Evolutionary conservation across 2,329 filamentous ascomycete species (phyloP).

Genomic region (Ambrosiella xylebori): DNA sequence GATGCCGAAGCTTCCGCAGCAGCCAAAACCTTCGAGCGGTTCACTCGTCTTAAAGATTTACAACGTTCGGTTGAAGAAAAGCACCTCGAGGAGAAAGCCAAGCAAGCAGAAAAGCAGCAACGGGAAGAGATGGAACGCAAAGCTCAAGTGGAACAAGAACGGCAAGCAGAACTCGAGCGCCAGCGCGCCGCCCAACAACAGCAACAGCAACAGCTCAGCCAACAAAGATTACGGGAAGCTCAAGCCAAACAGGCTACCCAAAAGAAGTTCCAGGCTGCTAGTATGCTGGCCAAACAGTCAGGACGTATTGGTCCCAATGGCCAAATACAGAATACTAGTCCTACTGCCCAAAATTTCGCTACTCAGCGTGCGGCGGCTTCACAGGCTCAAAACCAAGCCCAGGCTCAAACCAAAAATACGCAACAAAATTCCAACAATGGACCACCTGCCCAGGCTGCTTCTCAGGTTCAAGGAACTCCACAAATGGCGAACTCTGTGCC

Average conservation of each 20-base stretch:
- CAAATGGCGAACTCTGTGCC: slow-evolving; percentile 10
- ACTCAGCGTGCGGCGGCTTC: background rate
- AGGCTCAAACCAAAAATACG: background rate
- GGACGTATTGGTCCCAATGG: slow-evolving; percentile 2
- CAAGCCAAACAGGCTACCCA: slow-evolving; percentile 20
- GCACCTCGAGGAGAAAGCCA: slow-evolving; percentile 43
- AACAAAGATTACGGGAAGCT: slow-evolving; percentile 22
- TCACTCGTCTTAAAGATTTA: slow-evolving; percentile 80
- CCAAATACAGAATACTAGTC: slow-evolving; percentile 20
- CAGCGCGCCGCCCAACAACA: slow-evolving; percentile 18
- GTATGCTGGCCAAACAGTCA: slow-evolving; percentile 20
- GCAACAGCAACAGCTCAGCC: slow-evolving; percentile 19
- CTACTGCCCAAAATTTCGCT: slow-evolving; percentile 14
- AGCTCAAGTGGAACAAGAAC: slow-evolving; percentile 28
- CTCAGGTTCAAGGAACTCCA: slow-evolving; percentile 11
- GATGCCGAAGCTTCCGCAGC: slow-evolving; percentile 58
- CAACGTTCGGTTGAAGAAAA: slow-evolving; percentile 67
- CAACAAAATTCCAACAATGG: slow-evolving; percentile 16
- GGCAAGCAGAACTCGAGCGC: slow-evolving; percentile 21
- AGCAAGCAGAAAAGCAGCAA: slow-evolving; percentile 22
- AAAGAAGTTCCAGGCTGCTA: slow-evolving; percentile 15
- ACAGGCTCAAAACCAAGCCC: background rate
- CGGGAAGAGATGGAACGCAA: slow-evolving; percentile 17
- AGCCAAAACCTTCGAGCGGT: slow-evolving; percentile 63
- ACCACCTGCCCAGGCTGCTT: background rate